These are phyloP conservation scores for Fraxinus americana DNA, from an alignment of 257 asterid genomes.

Conservation along the genomic window DNA sequence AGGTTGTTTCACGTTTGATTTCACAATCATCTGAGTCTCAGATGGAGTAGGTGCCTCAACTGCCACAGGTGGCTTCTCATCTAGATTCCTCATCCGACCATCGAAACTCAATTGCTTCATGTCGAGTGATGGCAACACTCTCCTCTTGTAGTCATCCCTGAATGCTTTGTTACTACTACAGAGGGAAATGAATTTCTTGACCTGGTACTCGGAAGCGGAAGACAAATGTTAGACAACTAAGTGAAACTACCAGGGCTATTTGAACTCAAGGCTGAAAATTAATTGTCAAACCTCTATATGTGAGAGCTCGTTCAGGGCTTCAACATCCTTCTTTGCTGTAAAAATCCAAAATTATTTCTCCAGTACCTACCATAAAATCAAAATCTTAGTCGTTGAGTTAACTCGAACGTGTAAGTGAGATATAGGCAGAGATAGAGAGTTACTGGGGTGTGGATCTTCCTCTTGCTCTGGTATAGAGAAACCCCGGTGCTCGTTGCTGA, in stretches of 20 bases:
- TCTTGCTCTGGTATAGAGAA: too few relatives aligned
- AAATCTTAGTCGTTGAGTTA: too few relatives aligned
- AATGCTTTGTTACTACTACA: constrained; percentile 59
- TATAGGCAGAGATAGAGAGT: too few relatives aligned
- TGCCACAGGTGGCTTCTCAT: constrained; percentile 65
- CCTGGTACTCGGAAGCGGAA: constrained; percentile 31
- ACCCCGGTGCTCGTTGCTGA: too few relatives aligned
- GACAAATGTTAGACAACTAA: not conserved
- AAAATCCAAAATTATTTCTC: too few relatives aligned
- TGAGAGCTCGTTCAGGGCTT: constrained; percentile 60
- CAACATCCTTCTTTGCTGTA: constrained; percentile 74
- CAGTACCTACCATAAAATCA: too few relatives aligned
- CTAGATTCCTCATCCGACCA: constrained; percentile 70
- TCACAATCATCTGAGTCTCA: constrained; percentile 42
- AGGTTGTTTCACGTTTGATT: constrained; percentile 37
- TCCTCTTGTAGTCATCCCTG: constrained; percentile 71
- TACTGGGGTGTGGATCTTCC: too few relatives aligned
- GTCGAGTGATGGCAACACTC: constrained; percentile 74
- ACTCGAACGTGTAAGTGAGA: too few relatives aligned
- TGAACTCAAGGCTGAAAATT: not conserved
- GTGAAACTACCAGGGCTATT: not conserved
- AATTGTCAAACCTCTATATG: constrained; percentile 59
- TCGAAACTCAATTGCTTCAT: constrained; percentile 70
- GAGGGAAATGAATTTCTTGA: constrained; percentile 61
- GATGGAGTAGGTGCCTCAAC: constrained; percentile 43